phyloP scores from a whole-genome alignment of 106 monocot genomes.

The Amphibolis antarctica region DNA sequence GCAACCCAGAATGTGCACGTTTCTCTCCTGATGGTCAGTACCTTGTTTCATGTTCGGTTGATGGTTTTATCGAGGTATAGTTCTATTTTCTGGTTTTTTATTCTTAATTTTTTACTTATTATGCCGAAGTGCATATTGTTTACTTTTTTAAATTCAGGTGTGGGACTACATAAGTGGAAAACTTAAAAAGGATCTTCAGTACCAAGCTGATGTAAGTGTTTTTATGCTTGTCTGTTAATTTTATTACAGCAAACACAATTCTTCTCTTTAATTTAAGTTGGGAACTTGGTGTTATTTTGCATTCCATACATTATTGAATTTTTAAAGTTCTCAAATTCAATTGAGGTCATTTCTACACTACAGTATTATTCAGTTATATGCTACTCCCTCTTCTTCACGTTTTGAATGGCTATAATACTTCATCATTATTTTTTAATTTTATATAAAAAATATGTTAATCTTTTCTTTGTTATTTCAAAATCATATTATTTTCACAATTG shows the following conservation, averaged over 20 bases:
- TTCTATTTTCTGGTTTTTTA: neutral
- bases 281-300: too few relatives aligned
- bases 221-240: neutral
- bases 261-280: neutral
- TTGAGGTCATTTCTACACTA: too few relatives aligned
- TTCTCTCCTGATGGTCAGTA: slow-evolving; percentile 96
- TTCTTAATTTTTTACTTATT: neutral
- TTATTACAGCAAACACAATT: neutral
- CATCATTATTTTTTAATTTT: too few relatives aligned
- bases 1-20: slow-evolving; percentile 76
- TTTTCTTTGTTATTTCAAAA: too few relatives aligned
- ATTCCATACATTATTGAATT: too few relatives aligned
- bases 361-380: too few relatives aligned
- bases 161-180: slow-evolving; percentile 97
- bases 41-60: slow-evolving; percentile 89
- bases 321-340: too few relatives aligned
- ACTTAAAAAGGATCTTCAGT: slow-evolving; percentile 98
- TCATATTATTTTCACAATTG: too few relatives aligned
- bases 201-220: slow-evolving; percentile 91
- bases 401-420: too few relatives aligned
- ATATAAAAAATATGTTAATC: too few relatives aligned
- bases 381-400: too few relatives aligned
- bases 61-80: slow-evolving; percentile 89
- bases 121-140: neutral
- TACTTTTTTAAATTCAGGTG: slow-evolving; percentile 35